These are phyloP conservation scores for Phytopythium sindhum DNA, from an alignment of 352 stramenopile species.

Conservation along the genomic window DNA sequence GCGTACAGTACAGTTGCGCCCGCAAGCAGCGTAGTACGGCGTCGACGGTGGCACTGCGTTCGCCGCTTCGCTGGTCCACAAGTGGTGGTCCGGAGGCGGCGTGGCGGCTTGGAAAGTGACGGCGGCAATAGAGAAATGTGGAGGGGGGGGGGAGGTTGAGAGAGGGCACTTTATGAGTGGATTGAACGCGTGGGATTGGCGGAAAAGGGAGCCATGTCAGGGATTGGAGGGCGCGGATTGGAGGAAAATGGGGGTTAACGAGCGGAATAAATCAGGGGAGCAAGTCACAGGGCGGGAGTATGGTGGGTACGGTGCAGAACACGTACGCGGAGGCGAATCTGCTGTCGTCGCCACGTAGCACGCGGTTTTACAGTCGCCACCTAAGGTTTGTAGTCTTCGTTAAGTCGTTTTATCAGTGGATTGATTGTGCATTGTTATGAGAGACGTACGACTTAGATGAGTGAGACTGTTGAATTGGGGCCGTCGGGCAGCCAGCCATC, in stretches of 20 bases:
- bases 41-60: neutral
- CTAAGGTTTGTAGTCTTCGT: neutral
- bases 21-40: no score
- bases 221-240: neutral
- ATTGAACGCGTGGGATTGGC: neutral
- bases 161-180: neutral
- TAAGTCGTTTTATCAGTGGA: neutral
- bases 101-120: neutral
- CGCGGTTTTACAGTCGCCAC: neutral
- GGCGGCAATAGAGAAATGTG: neutral
- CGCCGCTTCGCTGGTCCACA: neutral
- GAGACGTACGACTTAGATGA: neutral
- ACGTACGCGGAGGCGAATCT: neutral
- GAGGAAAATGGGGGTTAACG: neutral
- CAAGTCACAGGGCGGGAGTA: neutral
- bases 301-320: neutral
- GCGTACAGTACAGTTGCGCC: neutral
- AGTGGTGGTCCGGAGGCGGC: neutral
- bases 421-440: neutral
- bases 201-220: neutral
- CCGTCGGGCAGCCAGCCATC: neutral
- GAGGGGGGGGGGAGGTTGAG: neutral
- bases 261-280: neutral
- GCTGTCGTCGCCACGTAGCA: neutral
- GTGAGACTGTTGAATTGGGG: neutral